Percentiles rank a stretch among this genome's conserved stretches.
These are phyloP conservation scores for Rhodotorula sp. DNA, from an alignment of 1,284 basidiomycete species.

Conservation along the genomic window DNA sequence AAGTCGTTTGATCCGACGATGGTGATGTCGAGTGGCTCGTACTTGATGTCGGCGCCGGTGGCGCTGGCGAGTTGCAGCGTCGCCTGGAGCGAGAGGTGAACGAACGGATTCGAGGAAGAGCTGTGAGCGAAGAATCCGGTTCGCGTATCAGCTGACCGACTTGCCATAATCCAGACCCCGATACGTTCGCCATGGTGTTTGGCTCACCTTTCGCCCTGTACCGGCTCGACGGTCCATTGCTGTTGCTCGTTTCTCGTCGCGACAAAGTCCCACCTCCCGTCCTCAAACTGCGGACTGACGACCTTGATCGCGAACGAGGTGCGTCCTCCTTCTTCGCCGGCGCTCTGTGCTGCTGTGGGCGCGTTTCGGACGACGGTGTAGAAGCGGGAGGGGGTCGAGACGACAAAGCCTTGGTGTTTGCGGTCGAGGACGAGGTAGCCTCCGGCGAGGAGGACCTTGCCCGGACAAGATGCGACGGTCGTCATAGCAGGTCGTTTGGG, in stretches of 20 bases:
- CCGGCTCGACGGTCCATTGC: conserved; percentile 22
- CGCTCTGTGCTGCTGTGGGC: conserved; percentile 9
- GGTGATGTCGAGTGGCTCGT: conserved; percentile 64
- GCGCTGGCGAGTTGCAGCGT: conserved; percentile 64
- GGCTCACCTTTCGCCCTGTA: conserved; percentile 26
- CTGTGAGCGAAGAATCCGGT: conserved; percentile 1
- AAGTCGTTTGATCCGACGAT: conserved; percentile 96
- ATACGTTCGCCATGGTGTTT: background rate
- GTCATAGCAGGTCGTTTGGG: background rate
- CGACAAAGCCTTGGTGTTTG: conserved; percentile 74
- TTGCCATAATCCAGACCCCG: conserved; percentile 13
- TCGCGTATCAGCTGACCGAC: background rate
- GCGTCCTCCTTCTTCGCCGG: background rate
- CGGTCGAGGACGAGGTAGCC: conserved; percentile 92
- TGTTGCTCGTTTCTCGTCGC: conserved; percentile 47
- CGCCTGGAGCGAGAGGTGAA: conserved; percentile 79
- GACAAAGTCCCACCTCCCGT: conserved; percentile 74
- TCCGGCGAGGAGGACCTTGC: conserved; percentile 91
- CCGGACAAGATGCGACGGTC: conserved; percentile 73
- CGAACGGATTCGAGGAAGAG: conserved; percentile 71
- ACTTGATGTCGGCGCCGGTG: conserved; percentile 21
- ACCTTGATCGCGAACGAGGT: conserved; percentile 61
- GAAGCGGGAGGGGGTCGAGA: conserved; percentile 90
- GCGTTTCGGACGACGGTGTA: conserved; percentile 61
- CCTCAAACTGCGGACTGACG: conserved; percentile 84